These are phyloP conservation scores for Diplodia sapinea DNA, from an alignment of 2,329 filamentous ascomycete genomes.

Conservation along the genomic window DNA sequence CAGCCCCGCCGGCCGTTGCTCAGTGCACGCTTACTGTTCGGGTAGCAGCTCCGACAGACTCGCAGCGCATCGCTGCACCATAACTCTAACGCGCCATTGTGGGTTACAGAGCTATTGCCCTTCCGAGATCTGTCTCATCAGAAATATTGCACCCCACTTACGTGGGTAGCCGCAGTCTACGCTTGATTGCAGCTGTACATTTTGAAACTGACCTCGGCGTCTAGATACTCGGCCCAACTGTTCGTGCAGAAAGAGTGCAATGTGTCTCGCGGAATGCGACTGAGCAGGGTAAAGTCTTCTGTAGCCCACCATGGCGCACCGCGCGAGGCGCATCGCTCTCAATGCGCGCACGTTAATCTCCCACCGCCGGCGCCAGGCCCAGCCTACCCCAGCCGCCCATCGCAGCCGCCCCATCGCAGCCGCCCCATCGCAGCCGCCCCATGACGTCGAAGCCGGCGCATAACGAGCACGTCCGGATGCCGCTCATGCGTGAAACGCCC, in stretches of 20 bases:
- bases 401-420: slow-evolving; percentile 19
- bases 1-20: slow-evolving; percentile 13
- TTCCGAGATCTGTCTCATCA: neutral
- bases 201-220: neutral
- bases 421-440: slow-evolving; percentile 7
- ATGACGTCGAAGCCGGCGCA: slow-evolving; percentile 20
- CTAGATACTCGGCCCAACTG: neutral
- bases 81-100: slow-evolving; percentile 19
- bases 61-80: neutral
- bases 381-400: slow-evolving; percentile 22
- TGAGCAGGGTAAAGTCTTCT: neutral
- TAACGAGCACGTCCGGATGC: slow-evolving; percentile 16
- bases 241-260: neutral
- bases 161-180: neutral
- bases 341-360: slow-evolving; percentile 28
- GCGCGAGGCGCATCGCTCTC: slow-evolving; percentile 21
- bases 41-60: slow-evolving; percentile 13
- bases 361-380: slow-evolving; percentile 13
- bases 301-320: slow-evolving; percentile 10
- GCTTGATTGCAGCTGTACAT: neutral
- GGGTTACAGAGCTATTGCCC: neutral
- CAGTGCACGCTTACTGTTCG: slow-evolving; percentile 10
- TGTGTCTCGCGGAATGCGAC: neutral
- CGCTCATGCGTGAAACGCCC: slow-evolving; percentile 24
- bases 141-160: neutral